Evolutionary conservation across 345 rosid genomes (phyloP).

Genomic region (Brassica juncea): DNA sequence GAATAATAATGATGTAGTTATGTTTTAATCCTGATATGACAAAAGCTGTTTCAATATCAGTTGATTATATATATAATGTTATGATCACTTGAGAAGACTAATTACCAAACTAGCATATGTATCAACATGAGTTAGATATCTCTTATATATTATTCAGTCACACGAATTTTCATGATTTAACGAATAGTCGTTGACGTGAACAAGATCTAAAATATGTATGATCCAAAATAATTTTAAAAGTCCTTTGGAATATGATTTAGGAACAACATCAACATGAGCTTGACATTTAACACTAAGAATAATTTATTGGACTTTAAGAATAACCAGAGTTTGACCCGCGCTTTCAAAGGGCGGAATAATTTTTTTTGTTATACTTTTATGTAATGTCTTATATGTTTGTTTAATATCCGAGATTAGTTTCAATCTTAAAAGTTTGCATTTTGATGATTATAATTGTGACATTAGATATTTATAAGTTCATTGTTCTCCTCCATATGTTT

Average conservation of each 20-base stretch:
- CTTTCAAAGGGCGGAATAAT: too few relatives aligned
- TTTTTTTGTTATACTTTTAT: too few relatives aligned
- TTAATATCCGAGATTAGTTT: too few relatives aligned
- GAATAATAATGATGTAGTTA: constrained; percentile 31
- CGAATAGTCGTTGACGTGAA: not conserved
- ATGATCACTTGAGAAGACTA: constrained; percentile 9
- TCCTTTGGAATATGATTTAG: not conserved
- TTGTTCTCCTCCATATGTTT: too few relatives aligned
- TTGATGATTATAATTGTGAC: too few relatives aligned
- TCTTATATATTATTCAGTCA: not conserved
- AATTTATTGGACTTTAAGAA: not conserved
- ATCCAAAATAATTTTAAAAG: too few relatives aligned
- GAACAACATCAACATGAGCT: not conserved
- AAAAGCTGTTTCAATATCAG: constrained; percentile 4
- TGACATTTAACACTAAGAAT: not conserved
- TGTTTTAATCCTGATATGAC: constrained; percentile 26
- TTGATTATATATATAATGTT: constrained; percentile 8
- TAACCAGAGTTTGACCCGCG: too few relatives aligned
- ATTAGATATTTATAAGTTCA: too few relatives aligned
- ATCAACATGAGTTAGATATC: constrained; percentile 8
- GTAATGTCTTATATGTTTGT: too few relatives aligned
- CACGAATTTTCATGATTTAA: not conserved
- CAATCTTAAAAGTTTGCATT: too few relatives aligned
- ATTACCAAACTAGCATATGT: not conserved
- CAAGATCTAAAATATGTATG: too few relatives aligned